These are phyloP conservation scores for Brassica juncea DNA, from an alignment of 345 rosid genomes.

Conservation along the genomic window DNA sequence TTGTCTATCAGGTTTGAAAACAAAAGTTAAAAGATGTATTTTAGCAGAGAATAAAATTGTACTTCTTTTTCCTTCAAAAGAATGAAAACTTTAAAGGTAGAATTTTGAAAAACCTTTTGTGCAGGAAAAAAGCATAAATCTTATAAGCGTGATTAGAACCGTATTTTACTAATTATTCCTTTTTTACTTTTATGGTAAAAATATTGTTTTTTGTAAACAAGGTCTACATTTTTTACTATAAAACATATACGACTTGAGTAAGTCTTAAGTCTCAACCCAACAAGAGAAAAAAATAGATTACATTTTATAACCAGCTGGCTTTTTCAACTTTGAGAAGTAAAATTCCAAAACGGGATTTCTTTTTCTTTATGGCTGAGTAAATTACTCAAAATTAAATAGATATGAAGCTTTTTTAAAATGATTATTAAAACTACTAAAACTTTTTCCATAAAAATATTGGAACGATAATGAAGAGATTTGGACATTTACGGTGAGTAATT, in stretches of 20 bases:
- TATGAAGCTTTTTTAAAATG: background rate
- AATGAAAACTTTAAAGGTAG: constrained; percentile 13
- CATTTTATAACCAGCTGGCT: background rate
- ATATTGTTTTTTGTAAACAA: constrained; percentile 20
- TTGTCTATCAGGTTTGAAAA: constrained; percentile 15
- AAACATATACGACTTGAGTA: background rate
- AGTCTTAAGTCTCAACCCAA: background rate
- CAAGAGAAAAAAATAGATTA: background rate
- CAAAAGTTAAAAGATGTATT: constrained; percentile 14
- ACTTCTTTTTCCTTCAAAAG: constrained; percentile 14
- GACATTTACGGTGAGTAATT: background rate
- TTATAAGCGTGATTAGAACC: constrained; percentile 22
- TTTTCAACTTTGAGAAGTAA: background rate
- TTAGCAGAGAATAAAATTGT: constrained; percentile 26
- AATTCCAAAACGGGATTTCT: background rate
- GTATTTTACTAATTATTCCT: background rate
- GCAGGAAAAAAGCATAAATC: constrained; percentile 6
- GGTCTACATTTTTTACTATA: background rate
- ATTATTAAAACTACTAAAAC: background rate
- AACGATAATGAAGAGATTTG: background rate
- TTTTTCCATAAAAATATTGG: background rate
- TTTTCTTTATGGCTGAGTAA: background rate
- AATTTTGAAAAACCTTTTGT: background rate
- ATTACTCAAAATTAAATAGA: background rate
- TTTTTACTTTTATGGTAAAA: background rate